Conservation (phyloP, 2,329 filamentous ascomycete species). For the Alternaria panax region DNA sequence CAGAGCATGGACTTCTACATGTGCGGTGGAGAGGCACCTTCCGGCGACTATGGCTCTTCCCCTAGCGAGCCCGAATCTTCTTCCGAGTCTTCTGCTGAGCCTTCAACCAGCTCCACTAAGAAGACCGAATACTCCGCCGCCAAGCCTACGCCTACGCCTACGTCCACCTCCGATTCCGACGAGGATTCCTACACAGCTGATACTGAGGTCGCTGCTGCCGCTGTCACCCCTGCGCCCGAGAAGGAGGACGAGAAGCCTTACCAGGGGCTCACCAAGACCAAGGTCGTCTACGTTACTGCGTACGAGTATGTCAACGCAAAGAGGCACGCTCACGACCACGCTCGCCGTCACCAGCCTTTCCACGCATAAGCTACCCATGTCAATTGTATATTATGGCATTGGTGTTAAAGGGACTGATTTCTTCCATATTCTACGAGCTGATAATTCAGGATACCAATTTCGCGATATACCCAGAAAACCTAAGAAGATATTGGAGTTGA, state of each 20-base stretch:
- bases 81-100: conserved; percentile 3
- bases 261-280: conserved; percentile 30
- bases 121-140: conserved; percentile 8
- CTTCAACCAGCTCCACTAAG: conserved; percentile 7
- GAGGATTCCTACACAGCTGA: conserved; percentile 18
- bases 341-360: conserved; percentile 43
- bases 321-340: conserved; percentile 44
- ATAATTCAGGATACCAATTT: conserved; percentile 41
- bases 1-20: conserved; percentile 45
- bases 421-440: conserved; percentile 27
- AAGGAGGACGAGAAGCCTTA: conserved; percentile 12
- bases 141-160: conserved; percentile 22
- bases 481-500: conserved; percentile 28
- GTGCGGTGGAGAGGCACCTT: conserved; percentile 42
- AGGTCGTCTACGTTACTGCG: conserved; percentile 45
- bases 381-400: conserved; percentile 29
- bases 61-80: conserved; percentile 12
- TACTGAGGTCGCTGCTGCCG: conserved; percentile 31
- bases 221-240: conserved; percentile 31
- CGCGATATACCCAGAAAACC: conserved; percentile 37
- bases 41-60: conserved; percentile 19
- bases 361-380: conserved; percentile 37
- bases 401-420: conserved; percentile 28
- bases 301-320: conserved; percentile 43
- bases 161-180: conserved; percentile 2